Percentiles rank a stretch among this genome's conserved stretches.
phyloP scores from a whole-genome alignment of 192 early-diverging fungal genomes.

The Backusella morwellensis region DNA sequence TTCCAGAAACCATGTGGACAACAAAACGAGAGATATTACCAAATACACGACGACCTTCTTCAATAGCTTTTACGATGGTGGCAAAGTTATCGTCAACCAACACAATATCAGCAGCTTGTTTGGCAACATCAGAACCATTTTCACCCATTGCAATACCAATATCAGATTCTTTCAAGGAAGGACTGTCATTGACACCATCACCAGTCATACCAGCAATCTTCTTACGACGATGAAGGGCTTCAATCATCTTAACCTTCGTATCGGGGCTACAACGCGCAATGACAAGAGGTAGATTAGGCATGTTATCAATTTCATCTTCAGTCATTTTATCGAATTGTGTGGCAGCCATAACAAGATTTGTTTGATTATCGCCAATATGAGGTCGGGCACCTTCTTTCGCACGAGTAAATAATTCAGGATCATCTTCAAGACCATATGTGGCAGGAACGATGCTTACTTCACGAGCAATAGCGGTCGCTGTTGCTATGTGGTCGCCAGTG shows the following conservation, averaged over 20 bases:
- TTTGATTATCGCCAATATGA: constrained; percentile 42
- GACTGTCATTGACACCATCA: constrained; percentile 82
- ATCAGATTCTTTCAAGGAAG: constrained; percentile 74
- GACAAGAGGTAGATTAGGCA: constrained; percentile 80
- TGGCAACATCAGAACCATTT: constrained; percentile 91
- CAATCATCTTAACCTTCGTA: constrained; percentile 97
- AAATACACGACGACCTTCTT: constrained; percentile 80
- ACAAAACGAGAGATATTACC: constrained; percentile 74
- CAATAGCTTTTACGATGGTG: constrained; percentile 75
- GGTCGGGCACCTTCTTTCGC: constrained; percentile 37
- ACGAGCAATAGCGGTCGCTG: constrained; percentile 88
- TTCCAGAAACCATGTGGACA: constrained; percentile 69
- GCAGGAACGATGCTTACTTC: constrained; percentile 78
- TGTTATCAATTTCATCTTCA: constrained; percentile 76
- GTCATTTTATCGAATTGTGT: constrained; percentile 81
- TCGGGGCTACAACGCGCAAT: constrained; percentile 94
- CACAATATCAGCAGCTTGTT: constrained; percentile 89
- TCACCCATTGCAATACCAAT: constrained; percentile 91
- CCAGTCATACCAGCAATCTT: constrained; percentile 86
- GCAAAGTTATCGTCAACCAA: constrained; percentile 81
- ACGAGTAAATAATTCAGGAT: constrained; percentile 21
- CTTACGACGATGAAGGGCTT: constrained; percentile 78
- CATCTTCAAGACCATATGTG: constrained; percentile 32
- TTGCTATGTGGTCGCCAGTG: constrained; percentile 92
- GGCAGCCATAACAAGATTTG: constrained; percentile 76